Base-by-base conservation (phyloP, 2,329 filamentous ascomycete genomes). In the Trichoderma simmonsii region DNA sequence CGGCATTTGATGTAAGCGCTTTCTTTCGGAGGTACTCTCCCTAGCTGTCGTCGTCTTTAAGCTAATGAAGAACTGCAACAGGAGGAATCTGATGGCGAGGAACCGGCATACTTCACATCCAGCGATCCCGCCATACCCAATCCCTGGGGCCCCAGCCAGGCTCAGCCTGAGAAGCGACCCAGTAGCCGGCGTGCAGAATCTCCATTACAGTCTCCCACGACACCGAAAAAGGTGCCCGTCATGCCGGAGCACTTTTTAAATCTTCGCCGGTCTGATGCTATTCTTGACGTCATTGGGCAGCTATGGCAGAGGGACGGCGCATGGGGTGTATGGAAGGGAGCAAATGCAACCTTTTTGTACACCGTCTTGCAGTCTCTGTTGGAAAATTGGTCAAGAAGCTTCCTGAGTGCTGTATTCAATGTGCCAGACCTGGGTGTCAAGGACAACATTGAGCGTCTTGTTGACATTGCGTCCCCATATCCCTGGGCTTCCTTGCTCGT, bases 261-360 rank as follows among this genome's bases (percentile, higher is more conserved):
- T 28, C 86, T 98, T 24, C 91, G 91, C 75, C 90, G 91, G 72
- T 86, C 93, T 12, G 92, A 95, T 79, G 95, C 95, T 1, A 86
- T 98, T 71, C 88, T 95, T 76, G 94, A 97, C 75, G 93, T 96
- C 3, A 89, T 99, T 73, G 91, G 91, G 7, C 92, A 97, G 79
- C 84, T 98, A 24, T 98, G 96, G 93, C 88, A 91, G 62, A 95
- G 92, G 76, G 95, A 97, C 79, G 93, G 94, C 43, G 91, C 91
- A 0, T 95, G 94, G 87, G 96, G 96, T 5, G 91, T 98, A 6
- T 99, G 95, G 95, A 98, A 98, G 81, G 90, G 92, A 9, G 93
- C 94, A 48, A 98, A 98, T 79, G 90, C 93, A 15, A 97, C 94
- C 1, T 99, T 98, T 78, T 86, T 98, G 64, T 97, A 98, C 82